These are phyloP conservation scores for Entomortierella lignicola DNA, from an alignment of 192 early-diverging fungal species.

Conservation along the genomic window DNA sequence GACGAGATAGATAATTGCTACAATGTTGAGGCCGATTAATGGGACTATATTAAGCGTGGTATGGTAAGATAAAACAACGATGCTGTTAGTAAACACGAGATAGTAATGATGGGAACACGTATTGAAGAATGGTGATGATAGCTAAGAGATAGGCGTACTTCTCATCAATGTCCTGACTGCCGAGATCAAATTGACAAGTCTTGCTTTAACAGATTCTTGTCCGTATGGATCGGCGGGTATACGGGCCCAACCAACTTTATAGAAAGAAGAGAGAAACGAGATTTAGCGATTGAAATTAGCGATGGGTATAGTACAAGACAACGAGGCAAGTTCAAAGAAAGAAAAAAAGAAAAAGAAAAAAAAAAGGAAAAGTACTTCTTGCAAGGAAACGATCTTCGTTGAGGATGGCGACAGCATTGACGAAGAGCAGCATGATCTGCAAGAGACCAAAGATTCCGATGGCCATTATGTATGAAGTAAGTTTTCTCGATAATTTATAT, in stretches of 20 bases:
- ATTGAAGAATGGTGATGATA: background rate
- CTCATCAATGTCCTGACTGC: constrained; percentile 90
- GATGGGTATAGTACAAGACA: background rate
- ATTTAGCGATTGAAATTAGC: background rate
- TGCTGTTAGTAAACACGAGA: background rate
- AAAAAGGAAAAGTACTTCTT: constrained; percentile 68
- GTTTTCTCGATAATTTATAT: background rate
- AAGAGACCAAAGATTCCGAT: constrained; percentile 82
- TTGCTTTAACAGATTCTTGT: constrained; percentile 78
- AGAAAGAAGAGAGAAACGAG: background rate
- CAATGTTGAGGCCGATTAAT: constrained; percentile 80
- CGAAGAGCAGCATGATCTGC: constrained; percentile 81
- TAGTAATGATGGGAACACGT: background rate
- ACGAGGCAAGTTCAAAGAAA: background rate
- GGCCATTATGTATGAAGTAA: constrained; percentile 48
- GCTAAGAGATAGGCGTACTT: constrained; percentile 64
- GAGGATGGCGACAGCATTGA: constrained; percentile 91
- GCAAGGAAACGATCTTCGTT: constrained; percentile 95
- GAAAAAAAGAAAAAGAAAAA: background rate
- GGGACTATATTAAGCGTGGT: constrained; percentile 74
- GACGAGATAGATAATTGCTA: constrained; percentile 86
- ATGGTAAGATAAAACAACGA: background rate
- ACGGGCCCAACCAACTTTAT: constrained; percentile 74
- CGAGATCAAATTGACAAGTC: constrained; percentile 89
- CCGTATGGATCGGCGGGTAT: constrained; percentile 59